A percentile compares a stretch with the other conserved stretches of the same genome.
These are phyloP conservation scores for Kodamaea kaohsiungensis DNA, from an alignment of 805 yeast species.

Conservation along the genomic window DNA sequence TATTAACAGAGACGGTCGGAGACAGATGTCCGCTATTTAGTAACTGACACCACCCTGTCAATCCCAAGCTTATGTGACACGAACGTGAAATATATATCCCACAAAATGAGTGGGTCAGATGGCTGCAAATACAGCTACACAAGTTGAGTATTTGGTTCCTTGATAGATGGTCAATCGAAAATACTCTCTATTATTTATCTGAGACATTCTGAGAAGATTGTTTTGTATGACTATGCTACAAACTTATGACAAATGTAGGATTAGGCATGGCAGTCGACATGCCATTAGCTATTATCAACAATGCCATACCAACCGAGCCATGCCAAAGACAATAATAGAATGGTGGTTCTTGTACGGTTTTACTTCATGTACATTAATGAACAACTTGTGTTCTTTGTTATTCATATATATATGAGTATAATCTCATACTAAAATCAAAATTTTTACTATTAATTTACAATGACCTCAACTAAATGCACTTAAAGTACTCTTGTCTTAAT, in stretches of 20 bases:
- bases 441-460: too few relatives aligned
- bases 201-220: not conserved
- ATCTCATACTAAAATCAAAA: too few relatives aligned
- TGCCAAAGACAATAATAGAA: too few relatives aligned
- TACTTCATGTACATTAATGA: too few relatives aligned
- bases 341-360: too few relatives aligned
- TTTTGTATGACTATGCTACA: not conserved
- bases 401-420: too few relatives aligned
- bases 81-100: not conserved
- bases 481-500: too few relatives aligned
- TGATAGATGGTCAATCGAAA: not conserved
- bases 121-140: not conserved
- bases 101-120: not conserved
- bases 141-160: not conserved
- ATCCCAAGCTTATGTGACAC: not conserved
- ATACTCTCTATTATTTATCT: not conserved
- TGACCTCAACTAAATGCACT: too few relatives aligned
- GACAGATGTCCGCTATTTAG: constrained; percentile 7
- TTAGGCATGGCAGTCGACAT: too few relatives aligned
- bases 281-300: too few relatives aligned
- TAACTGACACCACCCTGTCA: not conserved
- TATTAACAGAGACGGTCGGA: constrained; percentile 4
- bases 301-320: too few relatives aligned
- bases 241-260: not conserved
- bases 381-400: too few relatives aligned